These are phyloP conservation scores for Poa annua DNA, from an alignment of 176 grass and related monocot species.

Conservation along the genomic window DNA sequence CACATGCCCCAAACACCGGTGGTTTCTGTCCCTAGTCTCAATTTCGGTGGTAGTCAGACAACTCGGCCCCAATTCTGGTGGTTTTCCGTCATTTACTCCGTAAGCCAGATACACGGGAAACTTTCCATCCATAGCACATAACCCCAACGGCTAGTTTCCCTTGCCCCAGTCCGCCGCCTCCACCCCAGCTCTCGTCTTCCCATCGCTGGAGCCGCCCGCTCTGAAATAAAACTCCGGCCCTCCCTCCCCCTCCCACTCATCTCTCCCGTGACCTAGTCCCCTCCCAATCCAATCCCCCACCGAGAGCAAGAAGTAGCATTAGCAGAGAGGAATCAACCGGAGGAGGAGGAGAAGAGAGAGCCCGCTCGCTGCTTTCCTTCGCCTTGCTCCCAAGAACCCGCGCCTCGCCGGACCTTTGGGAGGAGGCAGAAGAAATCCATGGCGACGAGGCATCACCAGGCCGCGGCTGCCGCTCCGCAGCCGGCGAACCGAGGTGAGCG, in stretches of 20 bases:
- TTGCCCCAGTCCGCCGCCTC: not conserved
- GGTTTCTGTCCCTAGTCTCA: too few species aligned
- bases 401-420: not conserved
- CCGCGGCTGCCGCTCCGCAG: conserved; percentile 40
- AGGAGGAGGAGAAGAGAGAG: not conserved
- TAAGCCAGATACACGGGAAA: not conserved
- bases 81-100: too few species aligned
- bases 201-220: conserved; percentile 43
- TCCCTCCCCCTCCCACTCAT: not conserved
- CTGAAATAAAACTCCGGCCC: not conserved
- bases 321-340: not conserved
- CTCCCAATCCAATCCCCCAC: conserved; percentile 13
- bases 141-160: not conserved
- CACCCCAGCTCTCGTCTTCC: conserved; percentile 1
- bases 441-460: conserved; percentile 67
- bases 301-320: conserved; percentile 18
- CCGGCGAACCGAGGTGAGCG: conserved; percentile 55
- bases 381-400: not conserved
- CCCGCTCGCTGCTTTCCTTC: not conserved
- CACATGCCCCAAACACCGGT: too few species aligned
- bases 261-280: not conserved
- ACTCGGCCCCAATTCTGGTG: too few species aligned
- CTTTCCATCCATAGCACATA: not conserved
- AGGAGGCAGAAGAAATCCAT: conserved; percentile 36
- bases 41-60: too few species aligned